Base-by-base conservation (phyloP, 306 rosid genomes). In the Vachellia pachyceras region DNA sequence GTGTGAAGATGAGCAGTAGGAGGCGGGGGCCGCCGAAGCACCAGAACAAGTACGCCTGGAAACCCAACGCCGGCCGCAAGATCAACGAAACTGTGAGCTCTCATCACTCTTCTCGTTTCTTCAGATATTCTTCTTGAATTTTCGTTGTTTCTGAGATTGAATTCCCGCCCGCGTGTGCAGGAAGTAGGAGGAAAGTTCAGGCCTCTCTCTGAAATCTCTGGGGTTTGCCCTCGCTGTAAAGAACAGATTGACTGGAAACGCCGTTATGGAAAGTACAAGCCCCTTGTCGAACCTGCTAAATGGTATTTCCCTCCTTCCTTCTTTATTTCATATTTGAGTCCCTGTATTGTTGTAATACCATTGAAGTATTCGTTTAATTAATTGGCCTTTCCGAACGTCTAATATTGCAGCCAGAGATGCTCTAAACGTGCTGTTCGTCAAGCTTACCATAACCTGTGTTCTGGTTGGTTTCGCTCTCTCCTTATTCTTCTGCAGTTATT, bases 211-310 rank as follows among this genome's bases (percentile, higher is more conserved):
- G 97, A 91, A 22, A 80, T 93, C 37, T 89, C 94, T 5, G 98
- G 99, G 0, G 97, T 93, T 5, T 95, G 99, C 77, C 92, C 83
- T 39, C 97, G 99, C 42, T 95, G 98, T 50, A 95, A 75, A 81
- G 98, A 91, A 0, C 97, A 95, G 77, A 90, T 95, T 44, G 99
- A 95, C 18, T 93, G 98, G 97, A 93, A 93, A 73, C 96, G 98
- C 76, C 93, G 92, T 23, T 93, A 93, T 54, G 98, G 98, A 4
- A 95, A 93, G 73, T 95, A 93, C 89, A 95, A 95, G 88, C 69
- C 92, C 49, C 94, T 95, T 52, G 42, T 87, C 17, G 90, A 93
- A 77, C 99, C 97, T 11, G 87, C 97, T 9, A 95, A 93, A 86
- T 95, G 97, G 97, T 93, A 76, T 37, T 23, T 15, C 10, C 7